Evolutionary conservation across 805 yeast genomes (phyloP).

Genomic region (Metschnikowia orientalis): DNA sequence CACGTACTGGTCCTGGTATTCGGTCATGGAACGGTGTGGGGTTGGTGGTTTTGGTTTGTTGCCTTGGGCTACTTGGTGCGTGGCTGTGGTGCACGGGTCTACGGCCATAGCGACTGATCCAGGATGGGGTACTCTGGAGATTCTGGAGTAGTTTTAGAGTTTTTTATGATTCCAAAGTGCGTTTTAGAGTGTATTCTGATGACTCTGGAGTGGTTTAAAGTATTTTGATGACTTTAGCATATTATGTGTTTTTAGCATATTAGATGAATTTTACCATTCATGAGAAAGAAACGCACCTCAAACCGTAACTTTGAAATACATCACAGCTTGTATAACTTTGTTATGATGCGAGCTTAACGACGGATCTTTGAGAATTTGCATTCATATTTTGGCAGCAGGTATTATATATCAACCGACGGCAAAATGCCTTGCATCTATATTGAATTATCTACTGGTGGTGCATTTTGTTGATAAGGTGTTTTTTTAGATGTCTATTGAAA

Average conservation of each 20-base stretch:
- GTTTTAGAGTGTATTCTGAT: no score
- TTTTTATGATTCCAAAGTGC: no score
- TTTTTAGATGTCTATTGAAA: constrained; percentile 66
- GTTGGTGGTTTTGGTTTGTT: neutral
- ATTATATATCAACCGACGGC: constrained; percentile 88
- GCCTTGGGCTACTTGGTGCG: neutral
- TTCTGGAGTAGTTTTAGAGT: no score
- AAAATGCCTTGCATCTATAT: constrained; percentile 90
- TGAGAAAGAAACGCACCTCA: constrained; percentile 84
- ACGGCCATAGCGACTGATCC: neutral
- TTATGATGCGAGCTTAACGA: constrained; percentile 85
- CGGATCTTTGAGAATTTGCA: constrained; percentile 80
- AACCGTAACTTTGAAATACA: constrained; percentile 83
- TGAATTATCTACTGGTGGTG: constrained; percentile 87
- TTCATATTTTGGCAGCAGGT: constrained; percentile 78
- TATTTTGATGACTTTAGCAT: constrained; percentile 81
- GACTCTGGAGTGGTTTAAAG: no score
- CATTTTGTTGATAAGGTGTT: constrained; percentile 65
- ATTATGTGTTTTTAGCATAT: constrained; percentile 67
- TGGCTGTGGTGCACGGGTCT: neutral
- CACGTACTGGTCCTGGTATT: constrained; percentile 15
- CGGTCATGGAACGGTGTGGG: constrained; percentile 4
- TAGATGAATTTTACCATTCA: constrained; percentile 84
- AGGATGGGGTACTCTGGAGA: no score
- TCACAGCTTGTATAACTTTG: constrained; percentile 88